Evolutionary conservation across 2,329 filamentous ascomycete species (phyloP).

Genomic region (Ophidiomyces ophidiicola): DNA sequence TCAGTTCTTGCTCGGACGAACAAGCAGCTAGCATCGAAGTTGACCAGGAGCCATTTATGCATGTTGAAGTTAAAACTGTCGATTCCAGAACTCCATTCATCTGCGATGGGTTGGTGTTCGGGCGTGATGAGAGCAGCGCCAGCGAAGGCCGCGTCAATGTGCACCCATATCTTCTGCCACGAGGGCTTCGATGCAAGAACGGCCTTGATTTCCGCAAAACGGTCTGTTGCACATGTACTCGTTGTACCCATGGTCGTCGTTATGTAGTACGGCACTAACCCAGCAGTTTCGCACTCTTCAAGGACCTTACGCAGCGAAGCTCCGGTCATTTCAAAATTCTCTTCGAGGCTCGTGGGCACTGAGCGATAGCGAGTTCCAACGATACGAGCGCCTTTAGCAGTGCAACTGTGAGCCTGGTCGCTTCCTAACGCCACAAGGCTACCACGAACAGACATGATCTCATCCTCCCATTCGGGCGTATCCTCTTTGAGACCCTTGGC

Average conservation of each 20-base stretch:
- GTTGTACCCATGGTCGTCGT: constrained; percentile 78
- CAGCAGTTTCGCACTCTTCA: constrained; percentile 51
- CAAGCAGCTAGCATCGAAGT: constrained; percentile 75
- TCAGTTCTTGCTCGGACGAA: constrained; percentile 64
- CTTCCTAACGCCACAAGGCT: constrained; percentile 70
- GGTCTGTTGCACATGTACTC: constrained; percentile 75
- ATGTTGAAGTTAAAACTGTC: constrained; percentile 92
- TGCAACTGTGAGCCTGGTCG: constrained; percentile 68
- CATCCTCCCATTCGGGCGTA: constrained; percentile 54
- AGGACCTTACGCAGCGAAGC: constrained; percentile 49
- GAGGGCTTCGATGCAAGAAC: constrained; percentile 35
- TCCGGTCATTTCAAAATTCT: constrained; percentile 61
- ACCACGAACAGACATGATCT: constrained; percentile 52
- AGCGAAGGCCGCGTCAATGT: constrained; percentile 87
- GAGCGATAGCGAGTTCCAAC: constrained; percentile 69
- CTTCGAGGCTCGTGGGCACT: constrained; percentile 49
- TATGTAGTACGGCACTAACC: constrained; percentile 74
- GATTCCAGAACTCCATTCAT: constrained; percentile 49
- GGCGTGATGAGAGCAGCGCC: constrained; percentile 72
- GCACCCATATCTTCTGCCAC: constrained; percentile 65
- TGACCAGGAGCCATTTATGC: constrained; percentile 94
- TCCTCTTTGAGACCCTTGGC: constrained; percentile 35
- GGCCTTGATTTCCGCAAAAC: constrained; percentile 57
- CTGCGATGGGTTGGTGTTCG: constrained; percentile 60
- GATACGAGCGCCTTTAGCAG: constrained; percentile 76